Conservation (phyloP, 78 protist species). For the Tieghemostelium lacteum region DNA sequence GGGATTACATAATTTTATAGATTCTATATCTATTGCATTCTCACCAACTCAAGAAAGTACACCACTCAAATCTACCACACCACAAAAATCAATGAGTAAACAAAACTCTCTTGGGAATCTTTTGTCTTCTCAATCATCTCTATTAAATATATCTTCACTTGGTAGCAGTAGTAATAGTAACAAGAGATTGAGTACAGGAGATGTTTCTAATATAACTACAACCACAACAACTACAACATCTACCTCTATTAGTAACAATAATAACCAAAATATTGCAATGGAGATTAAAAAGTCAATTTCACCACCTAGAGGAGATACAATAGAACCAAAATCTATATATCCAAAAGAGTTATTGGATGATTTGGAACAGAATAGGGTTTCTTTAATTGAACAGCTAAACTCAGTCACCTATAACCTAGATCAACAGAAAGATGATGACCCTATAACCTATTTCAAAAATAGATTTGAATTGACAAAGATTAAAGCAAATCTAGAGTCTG, state of each 20-base stretch:
- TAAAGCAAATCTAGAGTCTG: slow-evolving; percentile 34
- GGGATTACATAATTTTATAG: background rate
- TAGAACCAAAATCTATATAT: background rate
- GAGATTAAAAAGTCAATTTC: background rate
- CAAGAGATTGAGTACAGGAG: too few species aligned
- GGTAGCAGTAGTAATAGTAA: too few species aligned
- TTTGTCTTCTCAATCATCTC: background rate
- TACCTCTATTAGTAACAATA: too few species aligned
- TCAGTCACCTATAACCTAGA: slow-evolving; percentile 51
- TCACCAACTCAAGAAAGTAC: background rate
- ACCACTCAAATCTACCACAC: background rate
- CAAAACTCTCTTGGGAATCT: background rate
- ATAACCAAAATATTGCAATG: too few species aligned
- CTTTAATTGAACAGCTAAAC: slow-evolving; percentile 56
- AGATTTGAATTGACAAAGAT: slow-evolving; percentile 61
- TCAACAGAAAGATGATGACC: slow-evolving; percentile 48
- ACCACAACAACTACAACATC: too few species aligned
- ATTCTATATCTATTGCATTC: background rate
- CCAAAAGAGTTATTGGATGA: background rate
- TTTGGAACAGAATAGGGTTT: slow-evolving; percentile 29
- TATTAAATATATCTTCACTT: too few species aligned
- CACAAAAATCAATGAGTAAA: background rate
- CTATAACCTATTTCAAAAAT: slow-evolving; percentile 34
- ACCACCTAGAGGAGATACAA: background rate
- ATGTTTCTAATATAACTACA: too few species aligned